Evolutionary conservation across 805 yeast species (phyloP), one percentile per base, ranked within the genome.

Genomic region (Lachancea nothofagi): DNA sequence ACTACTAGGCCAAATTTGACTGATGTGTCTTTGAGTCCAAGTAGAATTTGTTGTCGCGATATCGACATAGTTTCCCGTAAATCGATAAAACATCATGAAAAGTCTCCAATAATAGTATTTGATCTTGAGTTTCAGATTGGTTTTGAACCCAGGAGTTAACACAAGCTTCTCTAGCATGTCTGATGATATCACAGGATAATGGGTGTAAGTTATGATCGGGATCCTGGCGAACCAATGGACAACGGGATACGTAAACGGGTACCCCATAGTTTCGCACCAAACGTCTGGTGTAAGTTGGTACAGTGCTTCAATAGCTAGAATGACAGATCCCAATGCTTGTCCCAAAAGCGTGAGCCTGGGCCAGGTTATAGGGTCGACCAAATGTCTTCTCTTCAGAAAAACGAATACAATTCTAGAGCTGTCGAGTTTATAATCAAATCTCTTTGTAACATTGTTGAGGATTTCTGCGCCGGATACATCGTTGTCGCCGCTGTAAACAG

Each of bases 251-350:
- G 82, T 66, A 42, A 90, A 93, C 3, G 98, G 97, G 39, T 84
- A 78, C 0, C 98, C 98, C 74, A 87, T 81, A 1, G 98, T 89
- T 55, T 93, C 98, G 25, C 93, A 71, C 77, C 88, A 87, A n/a
- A 87, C 70, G 58, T 93, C 97, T 0, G 97, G 97, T 6, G 77
- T 64, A 29, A 85, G 70, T 49, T 71, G 72, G 42, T 65, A 62
- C 44, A 88, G 61, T 1, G 95, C 95, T 55, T 83, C 89, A 38
- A 77, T 61, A 1, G 84, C 75, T 26, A 93, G 65, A 10, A 80
- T 45, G 4, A 78, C 55, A 1, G 95, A 78, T 1, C 97, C 97
- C 8, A 87, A 32, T 3, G 94, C 86, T 66, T 93, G 98, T 18
- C 96, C 95, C 2, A 86, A 49, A 41, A 93, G 67, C 0, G 97